Conservation (phyloP, 179 eudicot species). For the Silene vulgaris region DNA sequence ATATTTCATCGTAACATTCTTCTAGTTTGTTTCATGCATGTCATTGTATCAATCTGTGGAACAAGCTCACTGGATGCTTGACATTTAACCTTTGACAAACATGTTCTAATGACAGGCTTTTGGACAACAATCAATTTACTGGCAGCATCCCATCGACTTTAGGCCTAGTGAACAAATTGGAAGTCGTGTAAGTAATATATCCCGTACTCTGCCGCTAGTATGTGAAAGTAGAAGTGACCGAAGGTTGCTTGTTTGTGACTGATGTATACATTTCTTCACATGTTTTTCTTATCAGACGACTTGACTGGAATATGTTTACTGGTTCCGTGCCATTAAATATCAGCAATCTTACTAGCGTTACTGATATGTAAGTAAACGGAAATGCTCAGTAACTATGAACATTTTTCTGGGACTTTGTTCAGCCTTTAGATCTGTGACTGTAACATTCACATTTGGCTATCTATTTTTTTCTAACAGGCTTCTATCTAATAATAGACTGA, state of each 20-base stretch:
- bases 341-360: constrained; percentile 46
- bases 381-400: not conserved
- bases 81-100: not conserved
- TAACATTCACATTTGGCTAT: constrained; percentile 7
- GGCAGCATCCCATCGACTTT: constrained; percentile 62
- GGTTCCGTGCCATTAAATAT: constrained; percentile 51
- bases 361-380: constrained; percentile 49
- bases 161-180: constrained; percentile 50
- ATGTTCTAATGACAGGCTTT: constrained; percentile 42
- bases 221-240: not conserved
- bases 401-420: not conserved
- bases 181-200: constrained; percentile 57
- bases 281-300: constrained; percentile 43
- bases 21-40: not conserved
- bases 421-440: not conserved
- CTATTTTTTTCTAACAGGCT: constrained; percentile 34
- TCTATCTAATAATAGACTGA: constrained; percentile 60
- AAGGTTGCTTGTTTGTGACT: not conserved
- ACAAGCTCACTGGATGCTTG: not conserved
- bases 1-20: not conserved
- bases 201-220: not conserved
- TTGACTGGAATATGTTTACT: constrained; percentile 56
- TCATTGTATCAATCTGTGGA: not conserved
- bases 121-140: constrained; percentile 57
- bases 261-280: constrained; percentile 14